phyloP scores from a whole-genome alignment of 2,329 filamentous ascomycete genomes.

The Arthrobotrys entomopaga region DNA sequence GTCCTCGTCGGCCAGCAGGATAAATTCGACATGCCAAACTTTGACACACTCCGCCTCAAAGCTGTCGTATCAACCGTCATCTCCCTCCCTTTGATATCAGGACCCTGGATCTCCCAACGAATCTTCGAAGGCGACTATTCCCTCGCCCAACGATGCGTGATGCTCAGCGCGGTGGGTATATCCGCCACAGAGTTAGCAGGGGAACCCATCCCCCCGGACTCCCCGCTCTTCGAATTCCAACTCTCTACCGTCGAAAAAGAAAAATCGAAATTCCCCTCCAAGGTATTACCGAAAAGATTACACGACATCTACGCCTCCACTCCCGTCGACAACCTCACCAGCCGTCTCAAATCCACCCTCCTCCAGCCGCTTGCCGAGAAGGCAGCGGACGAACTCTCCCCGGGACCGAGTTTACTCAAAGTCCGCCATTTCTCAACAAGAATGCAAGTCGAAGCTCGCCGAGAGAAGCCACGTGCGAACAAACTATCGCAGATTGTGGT shows the following conservation, averaged over 20 bases:
- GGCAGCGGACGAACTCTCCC: constrained; percentile 78
- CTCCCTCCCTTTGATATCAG: constrained; percentile 79
- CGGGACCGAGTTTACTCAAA: constrained; percentile 84
- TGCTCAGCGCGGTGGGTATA: constrained; percentile 84
- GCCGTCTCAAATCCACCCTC: constrained; percentile 75
- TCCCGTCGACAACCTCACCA: constrained; percentile 75
- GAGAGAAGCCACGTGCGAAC: constrained; percentile 60
- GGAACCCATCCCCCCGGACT: constrained; percentile 70
- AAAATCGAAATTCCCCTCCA: constrained; percentile 76
- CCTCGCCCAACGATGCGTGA: constrained; percentile 79
- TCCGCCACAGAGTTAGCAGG: constrained; percentile 86
- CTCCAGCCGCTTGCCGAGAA: constrained; percentile 82
- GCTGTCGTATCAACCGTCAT: constrained; percentile 83
- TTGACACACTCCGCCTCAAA: constrained; percentile 78
- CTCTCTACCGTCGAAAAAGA: constrained; percentile 62
- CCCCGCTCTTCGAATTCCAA: constrained; percentile 64
- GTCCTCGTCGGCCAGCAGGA: constrained; percentile 83
- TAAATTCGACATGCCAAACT: constrained; percentile 81
- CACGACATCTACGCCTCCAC: constrained; percentile 73
- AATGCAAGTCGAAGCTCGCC: constrained; percentile 72
- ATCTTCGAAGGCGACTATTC: constrained; percentile 96
- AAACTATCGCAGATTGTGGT: constrained; percentile 76
- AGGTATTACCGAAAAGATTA: constrained; percentile 77
- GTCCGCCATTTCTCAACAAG: constrained; percentile 87
- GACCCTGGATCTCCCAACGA: constrained; percentile 81